Base-by-base conservation (phyloP, 768 basidiomycete genomes). In the Mycena indigotica region DNA sequence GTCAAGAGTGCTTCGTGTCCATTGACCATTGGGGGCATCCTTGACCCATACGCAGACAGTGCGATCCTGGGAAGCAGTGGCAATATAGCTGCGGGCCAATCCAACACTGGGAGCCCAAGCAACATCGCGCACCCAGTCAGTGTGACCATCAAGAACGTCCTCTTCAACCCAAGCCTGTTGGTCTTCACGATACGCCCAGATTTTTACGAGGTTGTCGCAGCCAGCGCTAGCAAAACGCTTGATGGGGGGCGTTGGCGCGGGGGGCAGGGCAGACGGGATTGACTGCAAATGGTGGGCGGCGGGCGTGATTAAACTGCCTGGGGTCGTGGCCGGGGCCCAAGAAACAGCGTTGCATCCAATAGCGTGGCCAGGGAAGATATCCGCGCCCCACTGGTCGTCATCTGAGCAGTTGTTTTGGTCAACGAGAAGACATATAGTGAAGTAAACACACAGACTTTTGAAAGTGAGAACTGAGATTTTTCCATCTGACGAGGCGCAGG, bases 31-130 rank as follows among this genome's bases (percentile, higher is more conserved):
- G 0, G 88, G 86, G 1, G 82, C 76, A 62, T 95, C 89, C 69
- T 93, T 93, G 28, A 91, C 93, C 93, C 94, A 95, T 61, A 96
- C 89, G 38, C 93, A 76, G 1, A 95, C 94, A 0, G 89, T 91
- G 71, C 87, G 90, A 70, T 96, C 93, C 78, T 98, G 95, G 0
- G 93, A 95, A 0, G 94, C 94, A 2, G 95, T 95, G 5, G 97
- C 97, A 60, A 99, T 93, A 73, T 98, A 98, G 68, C 88, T 90
- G 60, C 94, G 83, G 0, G 96, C 93, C 16, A 98, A 80, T 0
- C 97, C 97, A 61, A 98, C 95, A 64, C 93, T 97, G 0, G 97
- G 96, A 1, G 95, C 95, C 95, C 95, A 98, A 0, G 96, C 93
- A n/a, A 98, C 95, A 70, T 98, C 96, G 46, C 96, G 82, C 21